Conservation (phyloP, 106 monocot species). For the Allium sativum region DNA sequence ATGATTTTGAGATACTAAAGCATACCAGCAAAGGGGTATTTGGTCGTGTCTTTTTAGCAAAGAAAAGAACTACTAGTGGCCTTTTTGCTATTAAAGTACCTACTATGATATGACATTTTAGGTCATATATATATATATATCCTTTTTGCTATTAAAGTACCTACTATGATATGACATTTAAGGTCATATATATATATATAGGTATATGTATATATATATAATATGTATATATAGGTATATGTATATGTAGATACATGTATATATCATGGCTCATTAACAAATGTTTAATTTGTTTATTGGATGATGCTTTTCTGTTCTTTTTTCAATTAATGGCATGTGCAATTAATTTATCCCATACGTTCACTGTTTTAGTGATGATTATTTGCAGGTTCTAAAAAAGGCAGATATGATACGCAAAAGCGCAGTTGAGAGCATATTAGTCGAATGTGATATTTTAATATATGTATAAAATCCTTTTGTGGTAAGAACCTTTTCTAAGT, state of each 20-base stretch:
- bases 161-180: not conserved
- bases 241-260: too few relatives aligned
- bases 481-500: too few relatives aligned
- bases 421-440: conserved; percentile 97
- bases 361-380: not conserved
- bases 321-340: not conserved
- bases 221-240: too few relatives aligned
- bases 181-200: too few relatives aligned
- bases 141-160: conserved; percentile 98
- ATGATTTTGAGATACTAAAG: conserved; percentile 98
- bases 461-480: conserved; percentile 98
- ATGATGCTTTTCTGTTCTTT: not conserved
- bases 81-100: conserved; percentile 96
- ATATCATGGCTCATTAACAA: not conserved
- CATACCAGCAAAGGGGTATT: conserved; percentile 96
- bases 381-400: conserved; percentile 74
- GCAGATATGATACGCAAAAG: conserved; percentile 98
- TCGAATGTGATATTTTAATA: conserved; percentile 88
- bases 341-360: too few relatives aligned
- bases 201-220: too few relatives aligned
- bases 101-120: not conserved
- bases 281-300: not conserved
- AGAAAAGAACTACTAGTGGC: conserved; percentile 97
- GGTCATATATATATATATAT: too few relatives aligned
- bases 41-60: conserved; percentile 97